A percentile compares a stretch with the other conserved stretches of the same genome.
These are phyloP conservation scores for Amaranthus hypochondriacus DNA, from an alignment of 148 eudicot species.

Conservation along the genomic window DNA sequence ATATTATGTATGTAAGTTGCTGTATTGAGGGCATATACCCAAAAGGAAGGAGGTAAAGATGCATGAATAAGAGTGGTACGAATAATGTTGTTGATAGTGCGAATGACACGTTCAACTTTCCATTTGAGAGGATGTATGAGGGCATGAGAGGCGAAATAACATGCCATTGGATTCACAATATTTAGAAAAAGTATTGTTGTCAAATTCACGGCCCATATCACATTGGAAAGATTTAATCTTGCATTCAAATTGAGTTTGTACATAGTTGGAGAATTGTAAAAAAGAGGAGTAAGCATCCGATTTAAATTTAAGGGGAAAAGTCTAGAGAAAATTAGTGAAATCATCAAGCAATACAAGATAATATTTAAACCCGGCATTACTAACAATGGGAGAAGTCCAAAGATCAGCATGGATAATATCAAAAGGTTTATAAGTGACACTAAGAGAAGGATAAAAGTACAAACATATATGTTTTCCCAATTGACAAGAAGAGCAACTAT, in stretches of 20 bases:
- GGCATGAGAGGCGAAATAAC: background rate
- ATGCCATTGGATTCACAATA: background rate
- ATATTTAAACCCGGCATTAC: background rate
- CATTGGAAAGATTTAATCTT: background rate
- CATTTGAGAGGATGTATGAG: background rate
- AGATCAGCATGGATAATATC: constrained; percentile 2
- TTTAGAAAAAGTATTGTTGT: background rate
- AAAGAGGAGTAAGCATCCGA: background rate
- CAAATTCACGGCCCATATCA: constrained; percentile 5
- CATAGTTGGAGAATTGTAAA: background rate
- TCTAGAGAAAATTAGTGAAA: background rate
- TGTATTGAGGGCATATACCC: background rate
- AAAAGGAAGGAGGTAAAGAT: background rate
- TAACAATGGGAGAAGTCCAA: background rate
- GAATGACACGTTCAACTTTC: background rate
- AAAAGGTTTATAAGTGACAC: background rate
- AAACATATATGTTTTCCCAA: background rate
- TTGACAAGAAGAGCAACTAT: background rate
- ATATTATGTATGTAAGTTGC: background rate
- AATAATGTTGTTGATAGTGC: background rate
- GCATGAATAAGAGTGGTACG: background rate
- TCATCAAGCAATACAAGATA: background rate
- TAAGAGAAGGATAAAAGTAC: background rate
- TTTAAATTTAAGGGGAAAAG: background rate
- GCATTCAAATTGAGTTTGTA: background rate